Evolutionary conservation across 2,329 filamentous ascomycete species (phyloP).

Genomic region (Pyricularia sp.): DNA sequence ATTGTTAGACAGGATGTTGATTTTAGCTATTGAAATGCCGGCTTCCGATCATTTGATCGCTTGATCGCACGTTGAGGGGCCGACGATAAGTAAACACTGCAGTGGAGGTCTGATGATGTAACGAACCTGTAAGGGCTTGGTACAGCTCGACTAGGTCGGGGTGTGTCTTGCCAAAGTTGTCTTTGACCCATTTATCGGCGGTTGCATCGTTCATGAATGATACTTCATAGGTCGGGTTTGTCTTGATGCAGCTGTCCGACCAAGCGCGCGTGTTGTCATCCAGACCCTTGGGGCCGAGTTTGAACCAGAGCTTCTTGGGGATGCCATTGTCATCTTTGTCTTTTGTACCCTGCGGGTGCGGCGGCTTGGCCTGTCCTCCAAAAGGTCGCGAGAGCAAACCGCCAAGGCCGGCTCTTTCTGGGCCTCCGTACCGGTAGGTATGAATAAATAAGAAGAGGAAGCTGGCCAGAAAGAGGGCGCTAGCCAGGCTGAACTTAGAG

Average conservation of each 20-base stretch:
- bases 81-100: neutral
- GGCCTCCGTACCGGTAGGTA: neutral
- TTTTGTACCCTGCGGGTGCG: neutral
- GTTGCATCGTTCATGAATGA: constrained; percentile 18
- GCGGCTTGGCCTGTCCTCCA: neutral
- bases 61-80: neutral
- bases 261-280: constrained; percentile 18
- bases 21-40: neutral
- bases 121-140: constrained; percentile 10
- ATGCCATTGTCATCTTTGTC: constrained; percentile 11
- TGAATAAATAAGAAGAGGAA: neutral
- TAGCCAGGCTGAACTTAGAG: neutral
- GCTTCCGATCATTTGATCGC: constrained; percentile 13
- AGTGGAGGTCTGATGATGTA: constrained; percentile 6
- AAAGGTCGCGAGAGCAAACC: neutral
- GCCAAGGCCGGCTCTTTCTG: neutral
- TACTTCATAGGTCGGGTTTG: constrained; percentile 16
- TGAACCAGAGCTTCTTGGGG: constrained; percentile 27
- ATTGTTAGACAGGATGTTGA: neutral
- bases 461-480: neutral
- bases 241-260: constrained; percentile 20
- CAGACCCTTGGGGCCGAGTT: constrained; percentile 25
- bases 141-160: constrained; percentile 16
- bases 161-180: constrained; percentile 31
- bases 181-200: constrained; percentile 45